Evolutionary conservation across 1,139 yeast species (phyloP), one percentile per base, ranked within the genome.

Genomic region (Hyphopichia burtonii): DNA sequence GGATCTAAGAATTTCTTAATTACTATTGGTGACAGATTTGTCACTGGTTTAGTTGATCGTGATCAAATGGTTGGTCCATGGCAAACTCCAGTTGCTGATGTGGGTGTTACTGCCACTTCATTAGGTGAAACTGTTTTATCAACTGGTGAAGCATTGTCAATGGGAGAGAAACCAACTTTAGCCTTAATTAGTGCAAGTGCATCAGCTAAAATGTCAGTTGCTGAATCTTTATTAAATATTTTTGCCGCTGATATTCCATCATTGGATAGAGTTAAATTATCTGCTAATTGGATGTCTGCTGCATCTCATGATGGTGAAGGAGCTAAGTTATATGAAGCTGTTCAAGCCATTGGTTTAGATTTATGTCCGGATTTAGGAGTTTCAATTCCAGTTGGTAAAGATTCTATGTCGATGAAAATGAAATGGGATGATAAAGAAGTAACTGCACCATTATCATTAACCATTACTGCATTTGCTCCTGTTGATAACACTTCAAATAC

Each of bases 31-130:
- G 99, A 94, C 63, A 83, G 99, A 69, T 80, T 94, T 25, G 94
- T 94, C 47, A 93, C 98, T 34, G 99, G 99, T 38, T 78, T 94
- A 54, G 87, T 93, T 48, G 98, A 95, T 58, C 84, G 99, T 62
- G 99, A 94, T 63, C 99, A 94, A 71, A 86, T 91, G 86, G 98
- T 94, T 47, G 99, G 99, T 36, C 99, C 99, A 58, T 94, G 99
- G 98, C 99, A 94, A 74, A 91, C 86, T 5, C 99, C 99, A 36
- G 99, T 94, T 19, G 94, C 99, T n/a, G 98, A 94, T 63, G 97
- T 90, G 44, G 99, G 96, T 65, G 97, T 93, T 42, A 91, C 99
- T 16, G 85, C 88, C 46, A 85, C 98, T 0, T 87, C 97, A 2
- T 76, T 89, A 42, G 97, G 96, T 54, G 86, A 82, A 41, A 72